These are phyloP conservation scores for Vicia faba DNA, from an alignment of 306 rosid species.

Conservation along the genomic window DNA sequence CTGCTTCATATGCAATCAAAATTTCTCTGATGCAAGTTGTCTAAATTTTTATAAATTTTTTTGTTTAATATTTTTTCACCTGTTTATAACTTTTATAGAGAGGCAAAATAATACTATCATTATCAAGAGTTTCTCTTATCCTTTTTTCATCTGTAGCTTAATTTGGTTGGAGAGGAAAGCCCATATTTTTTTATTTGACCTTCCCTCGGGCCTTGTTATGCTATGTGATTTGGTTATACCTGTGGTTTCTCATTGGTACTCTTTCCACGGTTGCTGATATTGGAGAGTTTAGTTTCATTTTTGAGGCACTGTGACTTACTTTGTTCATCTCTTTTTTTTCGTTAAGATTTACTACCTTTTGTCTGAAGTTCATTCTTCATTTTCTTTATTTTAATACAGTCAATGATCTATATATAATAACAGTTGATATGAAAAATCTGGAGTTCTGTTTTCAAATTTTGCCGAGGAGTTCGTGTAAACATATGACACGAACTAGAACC, in stretches of 20 bases:
- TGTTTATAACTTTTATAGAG: not conserved
- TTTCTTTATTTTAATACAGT: not conserved
- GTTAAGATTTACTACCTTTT: not conserved
- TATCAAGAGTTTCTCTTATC: not conserved
- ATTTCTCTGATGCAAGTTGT: constrained; percentile 20
- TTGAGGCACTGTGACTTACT: not conserved
- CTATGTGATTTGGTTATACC: not conserved
- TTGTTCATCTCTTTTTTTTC: not conserved
- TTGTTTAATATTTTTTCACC: constrained; percentile 1
- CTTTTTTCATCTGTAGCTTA: too few relatives aligned
- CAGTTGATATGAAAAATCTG: not conserved
- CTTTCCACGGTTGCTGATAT: not conserved
- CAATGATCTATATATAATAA: not conserved
- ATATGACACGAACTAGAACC: constrained; percentile 3
- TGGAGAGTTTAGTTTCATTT: not conserved
- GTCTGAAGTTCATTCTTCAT: not conserved
- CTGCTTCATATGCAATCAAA: constrained; percentile 3
- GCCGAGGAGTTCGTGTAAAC: constrained; percentile 6
- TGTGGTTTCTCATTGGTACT: not conserved
- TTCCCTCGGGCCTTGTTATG: not conserved
- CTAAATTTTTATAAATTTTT: not conserved
- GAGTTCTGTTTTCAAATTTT: constrained; percentile 1
- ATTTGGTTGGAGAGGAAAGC: too few relatives aligned
- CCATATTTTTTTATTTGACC: too few relatives aligned
- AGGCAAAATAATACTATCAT: not conserved